These are phyloP conservation scores for Gastrodia elata DNA, from an alignment of 106 monocot species.

Conservation along the genomic window DNA sequence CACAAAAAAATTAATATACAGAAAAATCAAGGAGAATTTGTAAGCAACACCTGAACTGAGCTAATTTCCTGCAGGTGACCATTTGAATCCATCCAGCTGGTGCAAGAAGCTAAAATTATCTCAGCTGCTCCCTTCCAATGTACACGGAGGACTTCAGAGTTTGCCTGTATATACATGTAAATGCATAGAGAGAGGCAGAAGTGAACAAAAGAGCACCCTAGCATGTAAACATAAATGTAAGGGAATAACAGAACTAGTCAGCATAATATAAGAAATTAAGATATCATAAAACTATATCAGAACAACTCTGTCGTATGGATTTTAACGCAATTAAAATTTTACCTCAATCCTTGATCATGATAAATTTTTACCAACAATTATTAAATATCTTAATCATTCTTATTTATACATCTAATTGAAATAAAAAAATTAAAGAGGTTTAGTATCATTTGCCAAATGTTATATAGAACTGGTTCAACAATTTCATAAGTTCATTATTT, in stretches of 20 bases:
- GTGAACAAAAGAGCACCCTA: background rate
- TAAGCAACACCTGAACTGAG: conserved; percentile 30
- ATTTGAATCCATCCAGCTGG: conserved; percentile 54
- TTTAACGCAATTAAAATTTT: background rate
- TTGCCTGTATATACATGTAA: conserved; percentile 37
- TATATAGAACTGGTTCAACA: background rate
- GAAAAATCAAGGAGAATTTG: background rate
- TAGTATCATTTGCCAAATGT: background rate
- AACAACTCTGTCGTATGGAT: background rate
- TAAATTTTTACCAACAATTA: background rate
- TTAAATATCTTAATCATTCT: background rate
- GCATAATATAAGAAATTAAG: background rate
- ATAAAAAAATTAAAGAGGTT: background rate
- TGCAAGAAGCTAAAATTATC: conserved; percentile 73
- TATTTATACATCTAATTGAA: background rate
- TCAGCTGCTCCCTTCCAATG: conserved; percentile 99
- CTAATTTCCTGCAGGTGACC: conserved; percentile 50
- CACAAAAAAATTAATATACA: background rate
- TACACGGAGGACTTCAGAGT: conserved; percentile 62
- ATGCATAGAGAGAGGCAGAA: conserved; percentile 2
- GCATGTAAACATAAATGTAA: background rate
- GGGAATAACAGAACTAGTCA: background rate
- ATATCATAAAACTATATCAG: background rate
- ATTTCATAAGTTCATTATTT: background rate
- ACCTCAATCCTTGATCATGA: background rate